These are phyloP conservation scores for Zarea fungicola DNA, from an alignment of 2,329 filamentous ascomycete genomes.

Conservation along the genomic window DNA sequence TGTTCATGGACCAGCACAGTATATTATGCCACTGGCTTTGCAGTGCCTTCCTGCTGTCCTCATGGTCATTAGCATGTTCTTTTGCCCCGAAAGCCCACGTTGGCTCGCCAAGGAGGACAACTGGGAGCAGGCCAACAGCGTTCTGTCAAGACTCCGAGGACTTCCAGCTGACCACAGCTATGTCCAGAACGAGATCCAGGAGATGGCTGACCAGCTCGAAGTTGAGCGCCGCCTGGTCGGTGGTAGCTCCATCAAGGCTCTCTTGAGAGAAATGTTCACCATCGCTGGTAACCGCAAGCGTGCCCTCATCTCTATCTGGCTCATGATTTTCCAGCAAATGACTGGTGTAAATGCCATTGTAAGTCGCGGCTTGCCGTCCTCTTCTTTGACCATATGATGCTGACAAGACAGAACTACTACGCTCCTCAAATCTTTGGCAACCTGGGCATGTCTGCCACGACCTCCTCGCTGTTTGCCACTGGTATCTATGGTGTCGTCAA, in stretches of 20 bases:
- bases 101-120: constrained; percentile 64
- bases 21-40: constrained; percentile 57
- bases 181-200: constrained; percentile 52
- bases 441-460: constrained; percentile 53
- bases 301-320: constrained; percentile 54
- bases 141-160: constrained; percentile 47
- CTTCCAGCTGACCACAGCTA: constrained; percentile 51
- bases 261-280: constrained; percentile 60
- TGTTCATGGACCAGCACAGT: constrained; percentile 43
- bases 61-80: constrained; percentile 54
- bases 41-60: constrained; percentile 60
- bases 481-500: constrained; percentile 71
- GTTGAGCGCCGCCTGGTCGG: constrained; percentile 54
- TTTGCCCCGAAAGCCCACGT: constrained; percentile 56
- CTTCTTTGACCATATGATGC: constrained; percentile 14
- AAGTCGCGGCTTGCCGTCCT: constrained; percentile 14
- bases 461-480: constrained; percentile 62
- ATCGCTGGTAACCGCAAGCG: constrained; percentile 59
- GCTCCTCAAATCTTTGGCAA: constrained; percentile 64
- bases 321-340: constrained; percentile 68
- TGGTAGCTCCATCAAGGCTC: constrained; percentile 47
- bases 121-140: constrained; percentile 56
- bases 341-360: constrained; percentile 52
- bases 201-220: constrained; percentile 58
- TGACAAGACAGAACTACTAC: constrained; percentile 56